A percentile compares a stretch with the other conserved stretches of the same genome.
Evolutionary conservation across 176 grass and related monocot species (phyloP).

Genomic region (Oryza punctata): DNA sequence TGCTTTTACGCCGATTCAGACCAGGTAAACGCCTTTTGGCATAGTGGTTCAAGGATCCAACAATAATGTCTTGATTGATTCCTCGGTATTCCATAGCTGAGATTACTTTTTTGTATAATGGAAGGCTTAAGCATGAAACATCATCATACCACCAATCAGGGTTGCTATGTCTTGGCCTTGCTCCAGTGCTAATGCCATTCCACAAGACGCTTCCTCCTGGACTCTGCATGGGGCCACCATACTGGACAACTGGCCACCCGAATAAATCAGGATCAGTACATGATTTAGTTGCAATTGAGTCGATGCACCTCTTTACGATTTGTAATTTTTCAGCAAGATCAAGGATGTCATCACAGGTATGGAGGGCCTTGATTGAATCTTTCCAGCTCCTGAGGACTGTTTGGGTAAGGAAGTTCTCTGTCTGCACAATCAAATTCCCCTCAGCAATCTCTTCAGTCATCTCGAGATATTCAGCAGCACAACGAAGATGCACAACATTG

Average conservation of each 20-base stretch:
- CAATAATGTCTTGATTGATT: constrained; percentile 64
- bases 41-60: constrained; percentile 75
- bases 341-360: constrained; percentile 71
- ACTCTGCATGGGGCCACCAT: constrained; percentile 61
- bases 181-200: constrained; percentile 90
- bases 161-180: constrained; percentile 59
- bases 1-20: constrained; percentile 76
- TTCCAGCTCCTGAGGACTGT: constrained; percentile 80
- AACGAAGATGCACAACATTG: constrained; percentile 74
- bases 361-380: constrained; percentile 74
- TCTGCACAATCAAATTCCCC: constrained; percentile 73
- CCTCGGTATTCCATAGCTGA: constrained; percentile 72
- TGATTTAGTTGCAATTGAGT: constrained; percentile 71
- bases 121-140: constrained; percentile 71
- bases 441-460: constrained; percentile 88
- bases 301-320: constrained; percentile 69
- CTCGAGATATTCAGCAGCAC: constrained; percentile 70
- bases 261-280: constrained; percentile 56
- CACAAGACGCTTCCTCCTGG: constrained; percentile 75
- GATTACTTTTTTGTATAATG: constrained; percentile 71
- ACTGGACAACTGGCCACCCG: constrained; percentile 54
- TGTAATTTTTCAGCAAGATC: constrained; percentile 74
- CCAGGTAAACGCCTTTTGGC: constrained; percentile 76
- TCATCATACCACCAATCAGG: constrained; percentile 92
- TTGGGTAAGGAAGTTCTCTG: constrained; percentile 74